Evolutionary conservation across 2,329 filamentous ascomycete genomes (phyloP).

Genomic region (Ophiostoma ulmi): DNA sequence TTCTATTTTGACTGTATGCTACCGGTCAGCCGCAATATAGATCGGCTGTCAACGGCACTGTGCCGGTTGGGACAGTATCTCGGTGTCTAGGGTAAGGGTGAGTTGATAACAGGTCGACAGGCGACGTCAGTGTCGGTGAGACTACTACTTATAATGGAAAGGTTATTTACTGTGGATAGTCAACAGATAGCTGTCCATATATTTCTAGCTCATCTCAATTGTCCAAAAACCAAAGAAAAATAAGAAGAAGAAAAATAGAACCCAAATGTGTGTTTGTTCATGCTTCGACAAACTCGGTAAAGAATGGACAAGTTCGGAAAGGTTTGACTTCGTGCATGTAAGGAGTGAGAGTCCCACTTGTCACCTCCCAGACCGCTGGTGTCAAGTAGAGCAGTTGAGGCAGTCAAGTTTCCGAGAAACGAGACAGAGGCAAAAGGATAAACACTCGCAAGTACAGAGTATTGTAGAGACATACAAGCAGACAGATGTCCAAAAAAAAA

Average conservation of each 20-base stretch:
- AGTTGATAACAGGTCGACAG: background rate
- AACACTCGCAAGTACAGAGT: background rate
- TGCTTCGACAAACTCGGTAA: constrained; percentile 1
- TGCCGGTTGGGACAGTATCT: background rate
- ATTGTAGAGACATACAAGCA: no score
- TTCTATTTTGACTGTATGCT: background rate
- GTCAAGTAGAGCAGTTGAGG: background rate
- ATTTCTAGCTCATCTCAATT: background rate
- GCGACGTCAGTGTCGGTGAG: background rate
- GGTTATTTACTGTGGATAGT: background rate
- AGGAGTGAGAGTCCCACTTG: constrained; percentile 14
- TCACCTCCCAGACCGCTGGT: constrained; percentile 17
- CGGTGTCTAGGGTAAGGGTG: background rate
- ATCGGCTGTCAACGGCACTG: constrained; percentile 16
- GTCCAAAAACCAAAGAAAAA: background rate
- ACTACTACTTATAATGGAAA: background rate
- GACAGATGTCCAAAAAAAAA: background rate
- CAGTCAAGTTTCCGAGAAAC: background rate
- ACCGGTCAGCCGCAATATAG: constrained; percentile 22
- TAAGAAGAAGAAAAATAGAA: background rate
- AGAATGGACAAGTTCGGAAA: constrained; percentile 11
- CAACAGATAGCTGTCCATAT: background rate
- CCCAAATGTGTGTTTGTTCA: background rate
- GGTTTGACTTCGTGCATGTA: background rate
- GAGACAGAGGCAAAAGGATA: background rate